These are phyloP conservation scores for Hyaloperonospora brassicae DNA, from an alignment of 352 stramenopile species.

Conservation along the genomic window DNA sequence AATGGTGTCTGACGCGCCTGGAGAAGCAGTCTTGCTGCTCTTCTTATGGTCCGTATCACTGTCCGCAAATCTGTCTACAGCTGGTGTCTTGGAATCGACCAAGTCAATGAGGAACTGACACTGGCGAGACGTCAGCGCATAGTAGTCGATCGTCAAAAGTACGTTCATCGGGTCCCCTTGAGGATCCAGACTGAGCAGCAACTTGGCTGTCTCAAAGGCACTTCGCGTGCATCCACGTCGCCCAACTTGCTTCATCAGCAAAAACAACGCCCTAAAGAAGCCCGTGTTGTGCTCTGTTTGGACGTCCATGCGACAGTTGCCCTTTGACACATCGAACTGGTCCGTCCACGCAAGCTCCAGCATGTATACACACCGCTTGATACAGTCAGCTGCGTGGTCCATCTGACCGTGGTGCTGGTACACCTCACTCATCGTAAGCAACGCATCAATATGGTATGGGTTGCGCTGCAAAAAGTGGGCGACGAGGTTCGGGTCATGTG, in stretches of 20 bases:
- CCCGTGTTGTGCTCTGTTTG: constrained; percentile 62
- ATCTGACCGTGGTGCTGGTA: constrained; percentile 86
- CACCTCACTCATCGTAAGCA: constrained; percentile 82
- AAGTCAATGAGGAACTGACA: constrained; percentile 75
- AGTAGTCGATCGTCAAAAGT: constrained; percentile 78
- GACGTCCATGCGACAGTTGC: constrained; percentile 79
- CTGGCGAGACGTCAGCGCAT: constrained; percentile 67
- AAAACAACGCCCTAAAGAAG: constrained; percentile 70
- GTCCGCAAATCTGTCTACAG: constrained; percentile 39
- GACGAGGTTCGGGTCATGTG: constrained; percentile 79
- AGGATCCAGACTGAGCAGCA: constrained; percentile 67
- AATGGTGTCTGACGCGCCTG: constrained; percentile 26
- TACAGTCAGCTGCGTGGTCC: constrained; percentile 75
- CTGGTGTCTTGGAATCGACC: constrained; percentile 44
- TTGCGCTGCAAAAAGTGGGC: constrained; percentile 74
- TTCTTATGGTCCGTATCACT: constrained; percentile 13
- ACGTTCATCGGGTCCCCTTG: constrained; percentile 76
- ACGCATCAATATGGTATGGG: constrained; percentile 77
- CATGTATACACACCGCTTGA: constrained; percentile 82
- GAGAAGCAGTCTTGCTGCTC: constrained; percentile 12
- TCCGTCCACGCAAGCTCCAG: constrained; percentile 77
- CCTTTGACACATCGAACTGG: constrained; percentile 75
- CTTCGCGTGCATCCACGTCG: constrained; percentile 77
- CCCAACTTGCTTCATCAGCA: constrained; percentile 80
- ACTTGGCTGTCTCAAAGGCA: constrained; percentile 72